Conservation (phyloP, 2,329 filamentous ascomycete genomes). For the Lachnellula subtilissima region DNA sequence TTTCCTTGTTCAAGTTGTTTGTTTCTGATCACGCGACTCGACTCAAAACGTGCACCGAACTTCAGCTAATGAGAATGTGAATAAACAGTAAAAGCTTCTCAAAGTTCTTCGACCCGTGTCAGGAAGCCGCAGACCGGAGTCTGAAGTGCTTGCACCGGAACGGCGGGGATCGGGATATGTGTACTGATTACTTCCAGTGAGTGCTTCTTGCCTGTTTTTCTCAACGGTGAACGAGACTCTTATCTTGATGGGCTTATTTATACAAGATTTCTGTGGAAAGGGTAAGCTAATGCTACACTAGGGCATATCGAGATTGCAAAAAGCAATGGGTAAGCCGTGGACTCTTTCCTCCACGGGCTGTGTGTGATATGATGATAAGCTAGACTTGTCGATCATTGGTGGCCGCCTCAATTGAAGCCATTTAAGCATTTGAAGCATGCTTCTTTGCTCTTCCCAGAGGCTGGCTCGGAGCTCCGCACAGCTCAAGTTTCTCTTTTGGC, state of each 20-base stretch:
- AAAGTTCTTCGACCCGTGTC: constrained; percentile 92
- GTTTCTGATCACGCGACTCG: not conserved
- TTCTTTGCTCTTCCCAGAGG: not conserved
- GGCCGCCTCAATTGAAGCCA: not conserved
- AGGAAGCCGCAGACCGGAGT: constrained; percentile 81
- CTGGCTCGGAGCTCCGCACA: not conserved
- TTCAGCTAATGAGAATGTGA: not conserved
- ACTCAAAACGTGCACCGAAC: not conserved
- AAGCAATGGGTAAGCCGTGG: constrained; percentile 73
- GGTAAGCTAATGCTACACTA: constrained; percentile 34
- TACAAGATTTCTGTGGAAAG: not conserved
- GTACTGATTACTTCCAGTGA: constrained; percentile 91
- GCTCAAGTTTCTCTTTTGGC: not conserved
- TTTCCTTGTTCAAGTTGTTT: not conserved
- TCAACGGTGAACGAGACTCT: not conserved
- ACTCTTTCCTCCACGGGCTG: not conserved
- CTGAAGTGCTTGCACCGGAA: constrained; percentile 87
- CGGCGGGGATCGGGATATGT: constrained; percentile 81
- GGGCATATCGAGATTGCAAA: constrained; percentile 91
- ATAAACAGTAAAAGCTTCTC: constrained; percentile 71
- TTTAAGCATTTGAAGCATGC: not conserved
- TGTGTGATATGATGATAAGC: not conserved
- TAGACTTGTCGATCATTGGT: not conserved
- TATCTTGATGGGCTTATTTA: not conserved
- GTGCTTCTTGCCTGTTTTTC: constrained; percentile 29